Percentiles rank a stretch among this genome's conserved stretches.
Conservation (phyloP, 1,284 basidiomycete species). For the Malassezia arunalokei region DNA sequence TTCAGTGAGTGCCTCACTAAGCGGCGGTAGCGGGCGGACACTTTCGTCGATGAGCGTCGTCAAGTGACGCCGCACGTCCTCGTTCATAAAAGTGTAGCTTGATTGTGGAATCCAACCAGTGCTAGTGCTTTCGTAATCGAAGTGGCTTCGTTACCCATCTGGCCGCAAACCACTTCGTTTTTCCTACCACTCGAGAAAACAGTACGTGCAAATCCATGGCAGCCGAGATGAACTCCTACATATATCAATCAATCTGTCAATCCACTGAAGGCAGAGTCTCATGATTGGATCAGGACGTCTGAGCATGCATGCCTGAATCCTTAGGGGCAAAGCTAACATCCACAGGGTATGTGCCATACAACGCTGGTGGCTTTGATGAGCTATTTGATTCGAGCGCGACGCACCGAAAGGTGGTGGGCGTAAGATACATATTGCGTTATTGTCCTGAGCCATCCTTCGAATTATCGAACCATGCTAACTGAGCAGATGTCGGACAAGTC, state of each 20-base stretch:
- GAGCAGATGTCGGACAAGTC: background rate
- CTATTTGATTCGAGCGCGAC: slow-evolving; percentile 2
- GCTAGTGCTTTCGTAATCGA: background rate
- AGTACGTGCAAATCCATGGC: background rate
- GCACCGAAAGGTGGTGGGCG: slow-evolving; percentile 20
- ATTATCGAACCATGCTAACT: slow-evolving; percentile 1
- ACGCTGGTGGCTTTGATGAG: slow-evolving; percentile 5
- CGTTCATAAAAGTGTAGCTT: background rate
- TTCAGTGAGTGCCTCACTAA: background rate
- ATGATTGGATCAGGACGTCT: slow-evolving; percentile 12
- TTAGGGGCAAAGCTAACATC: background rate
- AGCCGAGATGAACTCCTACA: background rate
- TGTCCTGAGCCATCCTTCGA: slow-evolving; percentile 11
- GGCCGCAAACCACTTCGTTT: background rate
- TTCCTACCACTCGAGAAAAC: background rate
- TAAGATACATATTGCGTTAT: slow-evolving; percentile 13
- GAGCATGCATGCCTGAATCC: background rate
- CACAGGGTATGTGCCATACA: background rate
- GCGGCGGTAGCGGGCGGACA: background rate
- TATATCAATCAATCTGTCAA: slow-evolving; percentile 16
- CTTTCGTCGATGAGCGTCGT: slow-evolving; percentile 1
- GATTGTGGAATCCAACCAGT: too few species aligned
- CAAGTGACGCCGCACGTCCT: slow-evolving; percentile 1
- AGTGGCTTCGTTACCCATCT: background rate
- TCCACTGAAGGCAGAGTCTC: slow-evolving; percentile 13